Conservation (phyloP, 371 early-diverging fungal genomes). For the Actinomucor elegans region DNA sequence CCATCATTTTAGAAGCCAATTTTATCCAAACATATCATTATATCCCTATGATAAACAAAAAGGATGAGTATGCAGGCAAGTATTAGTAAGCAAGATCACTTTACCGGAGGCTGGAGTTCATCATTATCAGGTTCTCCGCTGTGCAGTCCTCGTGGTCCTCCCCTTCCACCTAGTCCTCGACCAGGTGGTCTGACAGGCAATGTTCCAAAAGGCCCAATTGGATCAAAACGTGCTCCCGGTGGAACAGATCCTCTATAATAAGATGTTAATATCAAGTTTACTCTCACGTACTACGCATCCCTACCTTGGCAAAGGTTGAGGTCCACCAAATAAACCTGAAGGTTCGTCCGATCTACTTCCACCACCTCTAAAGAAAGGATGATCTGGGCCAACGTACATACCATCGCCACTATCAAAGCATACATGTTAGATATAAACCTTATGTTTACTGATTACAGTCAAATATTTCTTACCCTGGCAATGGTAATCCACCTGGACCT, state of each 20-base stretch:
- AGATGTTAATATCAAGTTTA: background rate
- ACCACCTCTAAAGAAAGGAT: conserved; percentile 82
- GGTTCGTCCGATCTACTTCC: conserved; percentile 24
- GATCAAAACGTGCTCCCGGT: conserved; percentile 94
- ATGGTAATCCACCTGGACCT: conserved; percentile 36
- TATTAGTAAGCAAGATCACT: background rate
- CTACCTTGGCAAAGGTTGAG: conserved; percentile 53
- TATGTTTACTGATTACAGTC: background rate
- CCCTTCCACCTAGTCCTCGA: conserved; percentile 40
- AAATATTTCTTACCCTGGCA: conserved; percentile 38
- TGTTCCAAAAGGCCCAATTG: conserved; percentile 81
- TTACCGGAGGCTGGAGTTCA: conserved; percentile 75
- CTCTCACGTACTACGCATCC: background rate
- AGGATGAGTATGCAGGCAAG: background rate
- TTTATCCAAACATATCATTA: conserved; percentile 68
- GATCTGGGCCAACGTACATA: conserved; percentile 88
- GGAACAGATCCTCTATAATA: conserved; percentile 75
- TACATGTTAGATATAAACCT: too few species aligned
- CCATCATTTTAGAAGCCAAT: background rate
- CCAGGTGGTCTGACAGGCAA: conserved; percentile 49
- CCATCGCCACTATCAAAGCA: conserved; percentile 59
- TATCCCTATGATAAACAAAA: conserved; percentile 43
- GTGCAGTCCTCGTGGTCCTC: conserved; percentile 41
- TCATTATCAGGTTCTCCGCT: conserved; percentile 81
- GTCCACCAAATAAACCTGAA: conserved; percentile 49